phyloP scores from a whole-genome alignment of 148 eudicot species.

The Rhododendron molle region DNA sequence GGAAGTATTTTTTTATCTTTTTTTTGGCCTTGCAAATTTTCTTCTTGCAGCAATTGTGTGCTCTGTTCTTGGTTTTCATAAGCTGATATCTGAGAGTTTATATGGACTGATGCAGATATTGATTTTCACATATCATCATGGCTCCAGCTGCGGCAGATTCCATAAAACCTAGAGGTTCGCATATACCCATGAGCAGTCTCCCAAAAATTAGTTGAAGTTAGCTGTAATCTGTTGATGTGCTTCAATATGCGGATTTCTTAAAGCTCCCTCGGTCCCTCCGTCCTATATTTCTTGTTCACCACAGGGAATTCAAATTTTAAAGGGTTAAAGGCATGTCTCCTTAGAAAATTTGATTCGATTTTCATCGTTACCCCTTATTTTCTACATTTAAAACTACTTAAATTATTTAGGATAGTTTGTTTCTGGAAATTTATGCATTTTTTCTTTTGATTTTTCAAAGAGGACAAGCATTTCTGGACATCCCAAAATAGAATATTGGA shows the following conservation, averaged over 20 bases:
- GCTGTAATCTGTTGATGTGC: neutral
- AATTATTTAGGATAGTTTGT: too few relatives aligned
- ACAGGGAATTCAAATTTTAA: neutral
- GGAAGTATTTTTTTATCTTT: neutral
- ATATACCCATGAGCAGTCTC: neutral
- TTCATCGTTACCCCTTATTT: neutral
- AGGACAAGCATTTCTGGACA: neutral
- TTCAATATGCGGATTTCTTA: neutral
- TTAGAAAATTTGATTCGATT: neutral
- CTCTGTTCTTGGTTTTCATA: neutral
- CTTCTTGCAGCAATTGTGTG: neutral
- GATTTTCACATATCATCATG: constrained; percentile 23
- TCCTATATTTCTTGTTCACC: neutral
- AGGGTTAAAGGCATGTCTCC: neutral
- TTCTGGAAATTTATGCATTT: too few relatives aligned
- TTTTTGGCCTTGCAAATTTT: neutral
- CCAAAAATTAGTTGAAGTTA: neutral
- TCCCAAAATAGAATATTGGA: neutral
- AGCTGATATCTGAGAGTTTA: neutral
- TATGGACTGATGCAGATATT: constrained; percentile 7
- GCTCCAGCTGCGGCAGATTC: constrained; percentile 45
- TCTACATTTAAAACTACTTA: too few relatives aligned
- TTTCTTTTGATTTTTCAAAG: neutral
- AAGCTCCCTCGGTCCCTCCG: neutral
- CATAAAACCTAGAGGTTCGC: constrained; percentile 56